A percentile compares a stretch with the other conserved stretches of the same genome.
These are phyloP conservation scores for Aspergillus alliaceus DNA, from an alignment of 2,329 filamentous ascomycete genomes.

Conservation along the genomic window DNA sequence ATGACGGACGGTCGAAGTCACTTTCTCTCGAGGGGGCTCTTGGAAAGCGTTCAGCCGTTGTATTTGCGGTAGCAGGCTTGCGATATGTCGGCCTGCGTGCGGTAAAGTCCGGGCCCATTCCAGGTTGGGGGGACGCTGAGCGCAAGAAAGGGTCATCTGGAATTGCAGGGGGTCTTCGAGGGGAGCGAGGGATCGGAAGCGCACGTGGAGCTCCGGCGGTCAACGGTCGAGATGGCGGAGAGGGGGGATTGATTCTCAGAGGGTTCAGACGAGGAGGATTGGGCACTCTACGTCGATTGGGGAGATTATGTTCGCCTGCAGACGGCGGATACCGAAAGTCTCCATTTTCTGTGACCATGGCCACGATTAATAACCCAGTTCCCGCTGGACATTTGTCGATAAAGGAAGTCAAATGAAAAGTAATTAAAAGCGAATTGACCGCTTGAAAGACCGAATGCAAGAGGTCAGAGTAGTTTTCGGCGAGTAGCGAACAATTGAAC, in stretches of 20 bases:
- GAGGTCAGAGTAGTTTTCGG: not conserved
- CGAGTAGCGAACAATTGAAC: not conserved
- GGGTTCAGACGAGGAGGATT: constrained; percentile 32
- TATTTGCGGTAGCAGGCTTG: constrained; percentile 22
- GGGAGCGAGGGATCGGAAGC: constrained; percentile 19
- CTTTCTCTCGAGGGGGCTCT: constrained; percentile 20
- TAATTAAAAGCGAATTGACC: constrained; percentile 4
- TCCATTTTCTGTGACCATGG: constrained; percentile 47
- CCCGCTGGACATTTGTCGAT: constrained; percentile 43
- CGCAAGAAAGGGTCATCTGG: constrained; percentile 18
- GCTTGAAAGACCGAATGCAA: not conserved
- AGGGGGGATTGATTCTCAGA: constrained; percentile 29
- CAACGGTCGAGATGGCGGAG: constrained; percentile 24
- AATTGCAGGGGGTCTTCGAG: constrained; percentile 14
- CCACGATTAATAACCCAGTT: constrained; percentile 37
- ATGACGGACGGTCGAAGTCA: constrained; percentile 24
- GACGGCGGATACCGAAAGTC: constrained; percentile 34
- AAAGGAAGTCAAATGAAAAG: not conserved
- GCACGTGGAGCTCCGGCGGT: constrained; percentile 16
- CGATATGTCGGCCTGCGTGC: constrained; percentile 19
- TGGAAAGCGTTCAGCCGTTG: constrained; percentile 17
- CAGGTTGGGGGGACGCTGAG: constrained; percentile 16
- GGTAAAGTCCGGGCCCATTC: constrained; percentile 8
- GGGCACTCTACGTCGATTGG: constrained; percentile 30
- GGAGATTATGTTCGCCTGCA: constrained; percentile 31